Evolutionary conservation across 768 basidiomycete genomes (phyloP), one percentile per base, ranked within the genome.

Genomic region (Leccinum rimulosum): DNA sequence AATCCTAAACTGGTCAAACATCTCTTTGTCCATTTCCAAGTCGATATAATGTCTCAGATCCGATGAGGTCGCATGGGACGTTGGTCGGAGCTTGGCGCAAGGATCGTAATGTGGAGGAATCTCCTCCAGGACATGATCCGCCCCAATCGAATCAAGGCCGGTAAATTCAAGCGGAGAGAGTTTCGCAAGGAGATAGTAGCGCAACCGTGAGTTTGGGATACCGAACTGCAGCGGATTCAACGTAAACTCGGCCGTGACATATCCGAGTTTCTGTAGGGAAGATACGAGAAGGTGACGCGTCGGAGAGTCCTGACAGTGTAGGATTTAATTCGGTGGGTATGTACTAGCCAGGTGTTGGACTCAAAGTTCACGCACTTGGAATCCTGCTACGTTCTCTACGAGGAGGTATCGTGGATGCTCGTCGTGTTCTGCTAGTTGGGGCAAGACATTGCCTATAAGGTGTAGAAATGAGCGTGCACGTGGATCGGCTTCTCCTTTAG

Each of bases 331-430:
- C 33, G 67, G 48, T 11, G 31, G 31, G 36, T 38, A 31, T 50
- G 30, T 50, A 38, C 50, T 25, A 8, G 51, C 58, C 11, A 12
- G 8, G 14, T 6, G 7, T 25, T 14, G 50, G 12, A 25, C 22
- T 53, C 19, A 19, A 45, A 19, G 27, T 33, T 43, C 51, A 72
- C 71, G 66, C 69, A 89, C 91, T 84, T 91, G 88, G 64, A 93
- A 93, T 8, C 89, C 90, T 10, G 85, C 88, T 4, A 93, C 91
- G 64, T 93, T 93, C 68, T 93, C 91, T 9, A 93, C 76, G 11
- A 93, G 77, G 10, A 93, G 67, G 58, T 79, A 81, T 3, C 72
- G 73, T 5, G 91, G 91, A 56, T 84, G 82, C 4, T 70, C 72
- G 36, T 75, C 65, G 9, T 65, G 67, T 4, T 62, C 58, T 9